Evolutionary conservation across 108 stramenopile genomes (phyloP), one percentile per base, ranked within the genome.

Genomic region (Cyclostephanos invisitatus): DNA sequence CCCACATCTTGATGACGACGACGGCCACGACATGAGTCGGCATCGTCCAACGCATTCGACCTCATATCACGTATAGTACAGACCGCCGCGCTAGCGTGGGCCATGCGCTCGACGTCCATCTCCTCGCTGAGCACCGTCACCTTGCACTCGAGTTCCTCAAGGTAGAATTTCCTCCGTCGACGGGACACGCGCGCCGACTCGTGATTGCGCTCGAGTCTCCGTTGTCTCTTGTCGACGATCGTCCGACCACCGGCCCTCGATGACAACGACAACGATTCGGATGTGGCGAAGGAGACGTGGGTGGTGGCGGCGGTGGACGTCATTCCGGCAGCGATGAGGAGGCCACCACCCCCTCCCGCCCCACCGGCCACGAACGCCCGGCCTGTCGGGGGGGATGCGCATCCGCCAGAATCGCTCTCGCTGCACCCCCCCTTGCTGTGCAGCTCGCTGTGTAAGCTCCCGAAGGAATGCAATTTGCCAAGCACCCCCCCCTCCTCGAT

Each of bases 121-220:
- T 93, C 87, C 11, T 80, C 78, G 22, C 73, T 73, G 12, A 97
- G 56, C 2, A 64, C 68, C 6, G 70, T 74, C 25, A 98, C 97
- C 42, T 82, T 81, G 25, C 84, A 85, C 73, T 97, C 96, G 48
- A 98, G 75, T 18, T 93, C 94, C 83, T 97, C 96, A 14, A 98
- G 85, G 72, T 98, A 94, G 48, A 94, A 86, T 81, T 98, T 98
- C 62, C 97, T 83, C 15, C 96, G 81, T 8, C 95, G 84, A 4
- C 98, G 89, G 24, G 92, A 94, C 17, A 91, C 82, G 1, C 96
- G 86, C 7, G 98, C 98, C 14, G 96, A 97, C 80, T 97, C 96
- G 18, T 96, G 91, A 69, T 98, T 98, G 20, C 96, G 83, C 58
- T 96, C 96, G 17, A 98, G 82, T 1, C 97, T 92, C 44, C 91